Evolutionary conservation across 1,284 basidiomycete species (phyloP), one percentile per base, ranked within the genome.

Genomic region (Takashimella tepidaria): DNA sequence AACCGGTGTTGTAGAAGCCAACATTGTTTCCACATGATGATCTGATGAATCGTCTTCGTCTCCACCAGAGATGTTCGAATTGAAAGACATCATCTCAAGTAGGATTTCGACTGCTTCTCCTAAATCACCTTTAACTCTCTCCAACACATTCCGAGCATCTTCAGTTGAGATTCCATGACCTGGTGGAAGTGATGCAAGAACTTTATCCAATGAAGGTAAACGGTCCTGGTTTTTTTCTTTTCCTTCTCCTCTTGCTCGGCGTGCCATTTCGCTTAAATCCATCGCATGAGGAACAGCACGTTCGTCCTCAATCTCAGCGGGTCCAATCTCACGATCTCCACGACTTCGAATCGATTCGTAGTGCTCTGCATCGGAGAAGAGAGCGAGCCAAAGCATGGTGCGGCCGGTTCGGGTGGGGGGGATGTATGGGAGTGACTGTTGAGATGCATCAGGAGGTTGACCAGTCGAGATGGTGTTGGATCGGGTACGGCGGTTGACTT

Each of bases 361-460:
- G 48, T 73, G 71, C 54, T 72, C 71, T 0, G 69, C 70, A 45
- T 70, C 63, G 42, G 69, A 67, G 58, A 73, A 72, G 12, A 72
- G 60, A 5, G 70, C 70, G 10, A 73, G 62, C 71, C 71, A 73
- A 4, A 73, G 60, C 63, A 72, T 69, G 22, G 53, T 59, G 22
- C 61, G 59, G 4, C 68, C 69, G 1, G 62, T 60, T 0, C 53
- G 57, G 16, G 60, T 41, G 2, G 66, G 41, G 1, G 69, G 66
- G 16, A 67, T 49, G 31, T 37, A 37, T 3, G 58, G 59, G 10
- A 51, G 57, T 3, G 58, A 51, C 3, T 53, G 48, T 2, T 62
- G 57, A 3, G 56, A 55, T n/a, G n/a, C n/a, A n/a, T n/a, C n/a
- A 21, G 47, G 8, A 41, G 55, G 55, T 12, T 61, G 53, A 16